Base-by-base conservation (phyloP, 805 yeast genomes). In the Nadsonia fulvescens region DNA sequence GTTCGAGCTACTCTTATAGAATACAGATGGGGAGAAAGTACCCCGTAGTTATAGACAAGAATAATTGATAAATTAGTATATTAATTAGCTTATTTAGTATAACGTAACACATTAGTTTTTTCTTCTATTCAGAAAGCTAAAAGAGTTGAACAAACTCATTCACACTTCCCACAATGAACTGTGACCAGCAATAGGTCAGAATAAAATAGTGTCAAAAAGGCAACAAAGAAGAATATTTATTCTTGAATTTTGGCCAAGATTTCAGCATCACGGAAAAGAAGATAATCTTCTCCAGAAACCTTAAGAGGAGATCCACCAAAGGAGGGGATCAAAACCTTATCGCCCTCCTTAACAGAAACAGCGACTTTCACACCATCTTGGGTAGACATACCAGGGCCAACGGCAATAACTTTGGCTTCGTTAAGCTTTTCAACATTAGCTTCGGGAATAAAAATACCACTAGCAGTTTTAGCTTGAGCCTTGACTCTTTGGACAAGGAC, bases 371-470 rank as follows among this genome's bases (percentile, higher is more conserved):
- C 61, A 37, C 96, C 96, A 31, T 70, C 66, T 32, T 65, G 57
- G 56, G 76, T 75, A 32, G 72, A 57, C 48, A 66, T 63, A 40
- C 98, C 98, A 29, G 96, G 96, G 35, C 98, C 98, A 37, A 83
- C 81, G 32, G 96, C 86, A 37, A 86, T 56, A 27, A 86, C 96
- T 30, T 72, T 71, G 35, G 29, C 98, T 56, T 81, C 77, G 63
- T 78, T 78, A 47, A 82, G 67, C 60, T 86, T 89, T 53, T 79
- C 86, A 43, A 75, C 91, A 63, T 86, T 83, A 65, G 82, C 82
- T 58, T 83, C 95, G 35, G 96, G 96, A 40, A 83, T 74, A 57
- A 70, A 78, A 46, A 83, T 67, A 47, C 96, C 96, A 23, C 89
- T 71, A 31, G 93, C 76, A 33, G 96, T 83, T 61, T 82, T 66